phyloP scores from a whole-genome alignment of 2,329 filamentous ascomycete genomes.

The Dactylonectria macrodidyma region DNA sequence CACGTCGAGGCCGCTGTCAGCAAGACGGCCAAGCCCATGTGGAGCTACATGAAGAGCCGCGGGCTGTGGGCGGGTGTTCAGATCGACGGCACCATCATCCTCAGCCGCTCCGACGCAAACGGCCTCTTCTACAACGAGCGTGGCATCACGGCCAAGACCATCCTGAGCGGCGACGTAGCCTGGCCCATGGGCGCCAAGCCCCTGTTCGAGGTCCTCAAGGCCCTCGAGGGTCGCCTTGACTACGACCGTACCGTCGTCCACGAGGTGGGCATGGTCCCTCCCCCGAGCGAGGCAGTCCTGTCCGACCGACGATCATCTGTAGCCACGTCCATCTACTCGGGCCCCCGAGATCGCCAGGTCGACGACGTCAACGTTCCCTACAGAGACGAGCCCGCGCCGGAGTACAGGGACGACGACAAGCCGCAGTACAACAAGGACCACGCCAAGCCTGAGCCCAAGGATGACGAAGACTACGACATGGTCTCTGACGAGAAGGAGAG shows the following conservation, averaged over 20 bases:
- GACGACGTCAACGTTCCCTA: conserved; percentile 22
- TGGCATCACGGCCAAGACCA: conserved; percentile 54
- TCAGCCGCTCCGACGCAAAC: conserved; percentile 84
- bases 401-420: conserved; percentile 34
- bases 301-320: conserved; percentile 49
- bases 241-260: conserved; percentile 48
- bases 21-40: conserved; percentile 71
- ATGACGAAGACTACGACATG: conserved; percentile 36
- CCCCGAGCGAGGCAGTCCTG: conserved; percentile 37
- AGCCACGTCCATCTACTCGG: not conserved
- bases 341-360: not conserved
- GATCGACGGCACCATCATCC: conserved; percentile 84
- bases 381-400: conserved; percentile 32
- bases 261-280: conserved; percentile 42
- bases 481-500: conserved; percentile 46
- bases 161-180: conserved; percentile 55
- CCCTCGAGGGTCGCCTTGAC: conserved; percentile 53
- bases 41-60: conserved; percentile 86
- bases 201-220: conserved; percentile 57
- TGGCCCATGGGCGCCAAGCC: conserved; percentile 58
- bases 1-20: conserved; percentile 61
- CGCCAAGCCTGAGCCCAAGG: conserved; percentile 21
- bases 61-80: conserved; percentile 86
- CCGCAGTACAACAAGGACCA: conserved; percentile 40
- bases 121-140: conserved; percentile 80